Base-by-base conservation (phyloP, 495 filamentous ascomycete species). In the Penicillium coffeae region DNA sequence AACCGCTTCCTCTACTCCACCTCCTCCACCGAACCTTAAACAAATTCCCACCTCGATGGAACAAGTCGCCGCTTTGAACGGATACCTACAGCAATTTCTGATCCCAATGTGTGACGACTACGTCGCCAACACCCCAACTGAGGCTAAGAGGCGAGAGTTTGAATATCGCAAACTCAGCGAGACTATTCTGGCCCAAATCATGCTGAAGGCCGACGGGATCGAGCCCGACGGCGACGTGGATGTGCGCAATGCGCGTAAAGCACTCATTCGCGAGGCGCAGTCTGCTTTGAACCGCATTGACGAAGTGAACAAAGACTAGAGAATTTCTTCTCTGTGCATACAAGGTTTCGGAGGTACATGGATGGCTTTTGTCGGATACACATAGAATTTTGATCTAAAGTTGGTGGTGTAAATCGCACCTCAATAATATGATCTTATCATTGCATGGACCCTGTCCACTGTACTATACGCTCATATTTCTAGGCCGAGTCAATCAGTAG, bases 191-290 rank as follows among this genome's bases (percentile, higher is more conserved):
- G 77, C 81, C 42, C 88, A 96, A 62, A 77, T 92, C 6, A 52
- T 96, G 48, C 55, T 98, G 56, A 96, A 94, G 68, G 74, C 92
- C 20, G 91, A 96, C 71, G 84, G 76, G 12, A 84, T 96, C 20
- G 88, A 92, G 46, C 85, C 82, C 2, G 79, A 84, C 15, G 82
- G 80, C 5, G 78, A 92, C 54, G 73, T 66, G 15, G 79, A 78
- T 8, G 78, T 81, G 32, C 77, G 91, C 37, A 72, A 70, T 37
- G 78, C 75, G 56, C 77, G 91, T 57, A 87, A 85, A 63, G 86
- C 84, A 6, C 68, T 95, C 20, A 87, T 96, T 36, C 81, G 72
- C 50, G 81, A 90, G 58, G 82, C 85, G 4, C 89, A 95, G 63
- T 75, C 63, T 13, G 61, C 79, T 9, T 62, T 94, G 42, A 82